Base-by-base conservation (phyloP, 2,329 filamentous ascomycete genomes). In the Colletotrichum lupini region DNA sequence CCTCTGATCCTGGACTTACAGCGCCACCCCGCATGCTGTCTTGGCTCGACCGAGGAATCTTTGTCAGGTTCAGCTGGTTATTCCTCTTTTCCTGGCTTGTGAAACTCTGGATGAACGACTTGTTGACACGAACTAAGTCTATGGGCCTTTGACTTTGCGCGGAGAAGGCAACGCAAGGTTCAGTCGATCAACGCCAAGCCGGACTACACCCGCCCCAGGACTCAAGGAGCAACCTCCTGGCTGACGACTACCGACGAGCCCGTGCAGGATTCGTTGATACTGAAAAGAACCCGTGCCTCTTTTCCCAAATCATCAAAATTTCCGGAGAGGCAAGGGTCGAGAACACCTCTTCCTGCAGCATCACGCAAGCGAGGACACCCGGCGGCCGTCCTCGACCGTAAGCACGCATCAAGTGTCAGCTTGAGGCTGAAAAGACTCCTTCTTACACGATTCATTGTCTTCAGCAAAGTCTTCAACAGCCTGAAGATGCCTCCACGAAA, bases 401-500 rank as follows among this genome's bases (percentile, higher is more conserved):
- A 63, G 66, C 66, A 69, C 52, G 16, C 42, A 69, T 59, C 53
- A 26, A 26, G 30, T n/a, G n/a, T 55, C 30, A 59, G 12, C 26
- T 60, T 32, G 53, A 42, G 53, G 42, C 66, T 59, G 53, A 60
- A 32, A 24, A 9, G 8, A 8, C 8, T 14, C 11, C 6, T 30
- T n/a, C 56, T 71, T 30, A 8, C 46, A 61, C 14, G 22, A 9
- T 22, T 37, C 32, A 26, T 19, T 22, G 14, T 19, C 30, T 24
- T 22, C 32, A 53, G 22, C 28, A 19, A 9, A 42, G 16, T 8
- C 37, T n/a, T 53, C 57, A 14, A 28, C 4, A 42, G 12, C 30
- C 30, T 11, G 14, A 79, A 61, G n/a, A 83, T 83, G 81, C 71
- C 80, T 67, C 76, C 78, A 35, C 77, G 76, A 49, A 76, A 75